These are phyloP conservation scores for Globisporangium lucens DNA, from an alignment of 352 stramenopile genomes.

Conservation along the genomic window DNA sequence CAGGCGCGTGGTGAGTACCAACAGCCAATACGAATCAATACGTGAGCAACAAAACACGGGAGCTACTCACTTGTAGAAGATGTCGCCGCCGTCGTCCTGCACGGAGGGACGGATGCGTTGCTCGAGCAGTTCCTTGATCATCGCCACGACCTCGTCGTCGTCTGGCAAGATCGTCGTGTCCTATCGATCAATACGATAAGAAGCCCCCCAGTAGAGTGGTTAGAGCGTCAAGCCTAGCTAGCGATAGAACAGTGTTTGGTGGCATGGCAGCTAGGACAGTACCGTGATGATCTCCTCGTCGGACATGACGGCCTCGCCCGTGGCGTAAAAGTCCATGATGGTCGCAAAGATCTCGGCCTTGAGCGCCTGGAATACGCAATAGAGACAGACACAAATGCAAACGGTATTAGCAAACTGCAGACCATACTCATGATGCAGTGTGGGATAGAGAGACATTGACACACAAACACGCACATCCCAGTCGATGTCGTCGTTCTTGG, in stretches of 20 bases:
- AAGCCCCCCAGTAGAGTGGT: no score
- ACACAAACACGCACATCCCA: constrained; percentile 84
- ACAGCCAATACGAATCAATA: no score
- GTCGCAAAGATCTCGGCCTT: constrained; percentile 93
- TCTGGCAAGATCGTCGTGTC: constrained; percentile 94
- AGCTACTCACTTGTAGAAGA: constrained; percentile 89
- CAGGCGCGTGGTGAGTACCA: no score
- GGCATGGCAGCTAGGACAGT: not conserved
- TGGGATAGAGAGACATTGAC: not conserved
- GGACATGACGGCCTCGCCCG: constrained; percentile 86
- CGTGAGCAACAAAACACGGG: no score
- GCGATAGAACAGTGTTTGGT: not conserved
- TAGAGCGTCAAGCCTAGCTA: not conserved
- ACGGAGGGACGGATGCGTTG: constrained; percentile 97
- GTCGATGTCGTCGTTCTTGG: constrained; percentile 92
- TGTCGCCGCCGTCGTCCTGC: constrained; percentile 99
- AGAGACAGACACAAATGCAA: not conserved
- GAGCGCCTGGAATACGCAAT: constrained; percentile 40
- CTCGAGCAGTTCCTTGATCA: constrained; percentile 99
- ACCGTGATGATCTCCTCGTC: constrained; percentile 83
- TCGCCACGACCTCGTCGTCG: constrained; percentile 97
- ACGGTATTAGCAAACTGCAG: not conserved
- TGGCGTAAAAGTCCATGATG: constrained; percentile 98
- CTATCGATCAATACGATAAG: constrained; percentile 9
- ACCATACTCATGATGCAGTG: not conserved